Conservation (phyloP, 345 rosid species). For the Anacardium occidentale region DNA sequence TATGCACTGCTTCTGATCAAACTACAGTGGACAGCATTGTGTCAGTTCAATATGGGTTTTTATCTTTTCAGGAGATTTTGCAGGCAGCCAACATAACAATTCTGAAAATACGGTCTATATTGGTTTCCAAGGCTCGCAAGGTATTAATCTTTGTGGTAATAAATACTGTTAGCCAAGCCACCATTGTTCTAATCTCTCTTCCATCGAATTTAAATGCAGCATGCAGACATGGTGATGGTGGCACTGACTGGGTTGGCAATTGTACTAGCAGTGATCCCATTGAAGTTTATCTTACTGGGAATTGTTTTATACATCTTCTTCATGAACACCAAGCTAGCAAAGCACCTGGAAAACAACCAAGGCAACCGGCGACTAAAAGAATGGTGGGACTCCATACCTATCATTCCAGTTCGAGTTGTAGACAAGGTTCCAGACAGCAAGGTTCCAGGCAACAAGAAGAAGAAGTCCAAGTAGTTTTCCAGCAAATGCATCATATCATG, state of each 20-base stretch:
- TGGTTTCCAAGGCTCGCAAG: slow-evolving; percentile 57
- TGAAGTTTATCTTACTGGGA: slow-evolving; percentile 50
- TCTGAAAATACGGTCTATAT: slow-evolving; percentile 68
- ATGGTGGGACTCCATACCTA: slow-evolving; percentile 96
- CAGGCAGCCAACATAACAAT: slow-evolving; percentile 55
- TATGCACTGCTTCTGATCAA: slow-evolving; percentile 58
- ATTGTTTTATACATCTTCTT: slow-evolving; percentile 31
- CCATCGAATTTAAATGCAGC: slow-evolving; percentile 43
- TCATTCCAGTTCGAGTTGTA: slow-evolving; percentile 53
- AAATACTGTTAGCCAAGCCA: slow-evolving; percentile 1
- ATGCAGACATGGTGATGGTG: slow-evolving; percentile 55
- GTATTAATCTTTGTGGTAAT: slow-evolving; percentile 28
- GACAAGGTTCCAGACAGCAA: slow-evolving; percentile 17
- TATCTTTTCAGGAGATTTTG: slow-evolving; percentile 49
- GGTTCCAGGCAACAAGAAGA: too few species aligned
- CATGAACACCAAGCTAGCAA: slow-evolving; percentile 52
- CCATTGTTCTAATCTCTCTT: background rate
- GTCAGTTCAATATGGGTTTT: slow-evolving; percentile 67
- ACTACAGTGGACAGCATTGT: slow-evolving; percentile 69
- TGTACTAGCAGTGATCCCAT: slow-evolving; percentile 53
- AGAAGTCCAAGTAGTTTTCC: background rate
- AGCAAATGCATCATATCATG: background rate
- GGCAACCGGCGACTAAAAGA: slow-evolving; percentile 64
- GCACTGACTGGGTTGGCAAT: slow-evolving; percentile 44
- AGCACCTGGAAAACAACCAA: slow-evolving; percentile 39